Evolutionary conservation across 208 protist genomes (phyloP).

Genomic region (Porcisia deanei): DNA sequence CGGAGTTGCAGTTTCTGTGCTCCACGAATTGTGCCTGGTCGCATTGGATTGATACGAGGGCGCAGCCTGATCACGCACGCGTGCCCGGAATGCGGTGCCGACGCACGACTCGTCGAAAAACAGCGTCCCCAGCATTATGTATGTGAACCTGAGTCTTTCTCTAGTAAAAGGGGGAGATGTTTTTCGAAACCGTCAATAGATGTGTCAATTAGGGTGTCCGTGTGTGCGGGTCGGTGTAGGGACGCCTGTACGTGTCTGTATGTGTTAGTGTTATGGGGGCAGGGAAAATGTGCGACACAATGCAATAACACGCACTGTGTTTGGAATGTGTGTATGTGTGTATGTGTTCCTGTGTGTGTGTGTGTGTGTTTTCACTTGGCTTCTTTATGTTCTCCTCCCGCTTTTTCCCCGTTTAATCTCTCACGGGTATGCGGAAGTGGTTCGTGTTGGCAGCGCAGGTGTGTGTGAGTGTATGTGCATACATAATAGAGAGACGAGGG

Average conservation of each 20-base stretch:
- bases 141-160: not conserved
- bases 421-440: too few relatives aligned
- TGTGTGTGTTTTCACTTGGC: too few relatives aligned
- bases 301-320: not conserved
- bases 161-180: not conserved
- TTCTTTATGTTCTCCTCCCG: not conserved
- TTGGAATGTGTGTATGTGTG: not conserved
- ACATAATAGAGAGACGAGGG: too few relatives aligned
- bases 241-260: not conserved
- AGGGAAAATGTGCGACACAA: not conserved
- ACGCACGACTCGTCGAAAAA: constrained; percentile 77
- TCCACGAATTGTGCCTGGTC: constrained; percentile 2
- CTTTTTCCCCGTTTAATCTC: not conserved
- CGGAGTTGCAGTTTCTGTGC: not conserved
- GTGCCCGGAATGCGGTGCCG: constrained; percentile 54
- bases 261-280: not conserved
- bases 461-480: not conserved
- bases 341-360: too few relatives aligned
- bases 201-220: not conserved
- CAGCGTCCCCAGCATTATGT: constrained; percentile 66
- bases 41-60: not conserved
- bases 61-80: constrained; percentile 3
- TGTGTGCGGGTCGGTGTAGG: not conserved
- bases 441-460: not conserved
- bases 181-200: not conserved